Evolutionary conservation across 257 asterid species (phyloP).

Genomic region (Solanum appendiculatum): DNA sequence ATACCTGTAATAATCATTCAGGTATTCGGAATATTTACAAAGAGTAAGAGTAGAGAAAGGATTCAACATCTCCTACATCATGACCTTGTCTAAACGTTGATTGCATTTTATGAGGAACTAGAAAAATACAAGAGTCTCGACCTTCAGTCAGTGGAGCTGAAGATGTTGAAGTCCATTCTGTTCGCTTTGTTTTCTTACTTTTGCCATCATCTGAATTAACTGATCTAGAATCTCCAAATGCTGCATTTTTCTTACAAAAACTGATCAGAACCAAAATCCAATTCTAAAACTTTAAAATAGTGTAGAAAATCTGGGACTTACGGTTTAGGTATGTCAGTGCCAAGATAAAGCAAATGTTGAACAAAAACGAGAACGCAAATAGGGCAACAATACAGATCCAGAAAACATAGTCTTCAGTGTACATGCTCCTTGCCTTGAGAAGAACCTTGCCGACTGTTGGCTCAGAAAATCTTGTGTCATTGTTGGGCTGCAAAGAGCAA

Average conservation of each 20-base stretch:
- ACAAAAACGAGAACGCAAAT: constrained; percentile 73
- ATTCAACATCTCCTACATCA: not conserved
- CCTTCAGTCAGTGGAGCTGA: constrained; percentile 36
- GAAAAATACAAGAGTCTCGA: not conserved
- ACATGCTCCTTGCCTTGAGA: constrained; percentile 84
- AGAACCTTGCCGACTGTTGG: constrained; percentile 88
- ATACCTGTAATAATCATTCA: constrained; percentile 25
- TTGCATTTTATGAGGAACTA: not conserved
- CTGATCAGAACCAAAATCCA: constrained; percentile 9
- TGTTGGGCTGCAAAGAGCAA: constrained; percentile 44
- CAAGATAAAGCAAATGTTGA: constrained; percentile 55
- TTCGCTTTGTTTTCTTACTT: constrained; percentile 19
- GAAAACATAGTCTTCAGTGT: constrained; percentile 57
- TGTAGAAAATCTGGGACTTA: constrained; percentile 14
- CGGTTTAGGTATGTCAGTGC: constrained; percentile 74
- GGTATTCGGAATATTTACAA: not conserved
- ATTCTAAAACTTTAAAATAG: not conserved
- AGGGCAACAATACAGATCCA: constrained; percentile 81
- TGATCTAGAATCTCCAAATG: constrained; percentile 59
- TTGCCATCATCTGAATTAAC: constrained; percentile 30
- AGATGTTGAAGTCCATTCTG: constrained; percentile 16
- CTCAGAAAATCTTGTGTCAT: constrained; percentile 36
- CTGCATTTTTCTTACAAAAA: constrained; percentile 28
- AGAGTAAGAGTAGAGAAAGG: not conserved
- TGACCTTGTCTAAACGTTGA: not conserved